Evolutionary conservation across 441 rosid genomes (phyloP), one percentile per base, ranked within the genome.

Genomic region (Euphorbia neoarborescens): DNA sequence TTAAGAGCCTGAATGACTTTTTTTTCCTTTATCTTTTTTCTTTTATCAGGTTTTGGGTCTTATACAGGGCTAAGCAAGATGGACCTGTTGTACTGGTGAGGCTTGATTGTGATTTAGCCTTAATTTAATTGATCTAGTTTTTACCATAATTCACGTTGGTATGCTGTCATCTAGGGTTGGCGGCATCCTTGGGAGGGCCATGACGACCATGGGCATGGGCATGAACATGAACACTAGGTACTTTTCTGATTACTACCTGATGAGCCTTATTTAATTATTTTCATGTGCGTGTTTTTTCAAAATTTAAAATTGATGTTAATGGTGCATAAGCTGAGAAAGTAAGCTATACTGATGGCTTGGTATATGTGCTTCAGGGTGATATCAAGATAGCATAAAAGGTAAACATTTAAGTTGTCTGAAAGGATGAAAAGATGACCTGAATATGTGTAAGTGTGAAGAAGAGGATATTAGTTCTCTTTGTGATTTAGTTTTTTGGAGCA

Each of bases 11-110:
- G 27, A 27, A 12, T 27, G 32, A 57, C 10, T 25, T 27, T 27
- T 25, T 14, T 58, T 58, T 10, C 2, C 37, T 13, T 24, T 57
- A 3, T 24, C 11, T 24, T n/a, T n/a, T n/a, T n/a, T n/a, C n/a
- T n/a, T n/a, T n/a, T n/a, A n/a, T n/a, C n/a, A 94, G 99, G 99
- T 94, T 91, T 80, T 94, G 99, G 99, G 78, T 94, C 60, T 73
- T 94, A 38, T 91, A 94, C 80, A 80, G 99, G 79, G 97, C 99
- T 75, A 91, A 94, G 84, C 83, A 94, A 81, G 99, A 94, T 74
- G 98, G 91, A 62, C 98, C 98, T 65, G 96, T 93, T 68, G 91
- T 93, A 40, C 73, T 93, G 97, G 98, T 90, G 77, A 78, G 84
- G 62, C 1, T 15, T 37, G 20, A 34, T 59, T 65, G 44, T 7